Base-by-base conservation (phyloP, 148 eudicot genomes). In the Camellia japonica region DNA sequence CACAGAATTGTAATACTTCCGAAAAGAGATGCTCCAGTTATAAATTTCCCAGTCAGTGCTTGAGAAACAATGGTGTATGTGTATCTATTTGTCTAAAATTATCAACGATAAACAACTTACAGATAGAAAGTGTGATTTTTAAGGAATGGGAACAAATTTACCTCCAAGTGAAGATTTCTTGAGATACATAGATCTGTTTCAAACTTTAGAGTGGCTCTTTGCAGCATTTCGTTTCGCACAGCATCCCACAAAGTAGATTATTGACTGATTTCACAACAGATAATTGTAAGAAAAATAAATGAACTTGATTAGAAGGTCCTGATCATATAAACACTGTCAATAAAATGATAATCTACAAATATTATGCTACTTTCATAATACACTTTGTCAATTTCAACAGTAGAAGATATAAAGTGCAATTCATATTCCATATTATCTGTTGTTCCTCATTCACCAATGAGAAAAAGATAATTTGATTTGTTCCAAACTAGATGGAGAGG, bases 171-270 rank as follows among this genome's bases (percentile, higher is more conserved):
- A 44, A 69, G 41, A 43, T 10, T 47, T 38, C 12, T 18, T 51
- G 38, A n/a, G 62, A 79, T 9, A 61, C 16, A 68, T 59, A 12
- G 16, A 47, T 80, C 65, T 68, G 6, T 70, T 18, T 88, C 84
- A 91, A 80, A 55, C 86, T 87, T 92, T 92, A 30, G 90, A 87
- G 74, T 58, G 77, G 80, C 84, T 81, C 47, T 83, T 80, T 38
- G 83, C 88, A 74, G 97, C 97, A 84, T 91, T 89, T 67, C 90
- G 84, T 85, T 97, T 85, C 3, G 97, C 98, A 78, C 97, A 92
- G 83, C 98, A 94, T 71, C 98, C 98, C 71, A 94, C 97, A 58
- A 92, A 90, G 91, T 94, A 94, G 78, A 94, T 82, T 71, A 90
- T 79, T 14, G 94, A 89, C 98, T 94, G 85, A 43, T 71, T 18